A percentile compares a stretch with the other conserved stretches of the same genome.
Evolutionary conservation across 768 basidiomycete genomes (phyloP).

Genomic region (Boletus reticulatus): DNA sequence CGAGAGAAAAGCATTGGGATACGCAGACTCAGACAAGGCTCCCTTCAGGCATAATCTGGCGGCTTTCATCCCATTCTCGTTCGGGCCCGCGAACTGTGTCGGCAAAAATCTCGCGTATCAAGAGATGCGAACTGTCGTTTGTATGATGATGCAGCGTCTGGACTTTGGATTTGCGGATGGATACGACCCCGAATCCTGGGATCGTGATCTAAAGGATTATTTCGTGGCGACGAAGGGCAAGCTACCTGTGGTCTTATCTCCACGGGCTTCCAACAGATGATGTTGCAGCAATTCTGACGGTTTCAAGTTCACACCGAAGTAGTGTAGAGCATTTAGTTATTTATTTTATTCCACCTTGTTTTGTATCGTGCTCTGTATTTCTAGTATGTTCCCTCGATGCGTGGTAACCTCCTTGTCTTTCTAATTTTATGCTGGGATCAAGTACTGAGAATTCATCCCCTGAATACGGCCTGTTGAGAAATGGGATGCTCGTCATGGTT

Average conservation of each 20-base stretch:
- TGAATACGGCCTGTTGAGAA: conserved; percentile 8
- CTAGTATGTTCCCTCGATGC: conserved; percentile 9
- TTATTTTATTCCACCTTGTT: conserved; percentile 3
- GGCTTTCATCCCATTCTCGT: conserved; percentile 47
- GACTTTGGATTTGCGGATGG: conserved; percentile 40
- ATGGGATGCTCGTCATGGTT: background rate
- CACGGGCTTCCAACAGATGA: conserved; percentile 25
- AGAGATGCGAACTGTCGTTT: conserved; percentile 41
- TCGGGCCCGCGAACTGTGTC: conserved; percentile 44
- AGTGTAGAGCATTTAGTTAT: conserved; percentile 28
- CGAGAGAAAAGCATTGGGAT: conserved; percentile 24
- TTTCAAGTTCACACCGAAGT: conserved; percentile 18
- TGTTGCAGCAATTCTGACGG: conserved; percentile 7
- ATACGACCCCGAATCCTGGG: conserved; percentile 34
- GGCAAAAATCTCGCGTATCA: conserved; percentile 43
- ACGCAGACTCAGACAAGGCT: conserved; percentile 28
- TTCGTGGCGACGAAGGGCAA: conserved; percentile 37
- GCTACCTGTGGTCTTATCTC: conserved; percentile 35
- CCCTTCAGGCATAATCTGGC: conserved; percentile 33
- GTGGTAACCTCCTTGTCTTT: conserved; percentile 5
- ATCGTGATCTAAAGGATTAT: conserved; percentile 36
- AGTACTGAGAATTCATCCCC: conserved; percentile 1
- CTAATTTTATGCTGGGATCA: background rate
- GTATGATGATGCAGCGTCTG: conserved; percentile 39
- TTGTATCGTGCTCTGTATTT: conserved; percentile 17